These are phyloP conservation scores for Udeniomyces megalosporus DNA, from an alignment of 768 basidiomycete genomes.

Conservation along the genomic window DNA sequence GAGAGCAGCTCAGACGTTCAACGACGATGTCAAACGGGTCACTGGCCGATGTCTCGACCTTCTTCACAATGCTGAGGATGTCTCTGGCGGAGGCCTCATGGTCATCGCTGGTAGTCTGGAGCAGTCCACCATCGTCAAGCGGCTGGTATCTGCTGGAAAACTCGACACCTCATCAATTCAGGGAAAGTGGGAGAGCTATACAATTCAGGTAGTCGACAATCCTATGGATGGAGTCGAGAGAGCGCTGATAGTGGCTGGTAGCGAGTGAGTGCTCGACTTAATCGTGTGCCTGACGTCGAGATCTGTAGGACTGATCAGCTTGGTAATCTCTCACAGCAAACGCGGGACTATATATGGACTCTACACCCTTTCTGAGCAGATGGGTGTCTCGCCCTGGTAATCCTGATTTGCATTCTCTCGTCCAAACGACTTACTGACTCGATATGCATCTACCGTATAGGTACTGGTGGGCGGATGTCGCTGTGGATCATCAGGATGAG, in stretches of 20 bases:
- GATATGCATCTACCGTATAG: too few species aligned
- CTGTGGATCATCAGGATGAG: constrained; percentile 37
- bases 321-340: constrained; percentile 20
- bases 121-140: constrained; percentile 40
- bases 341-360: constrained; percentile 50
- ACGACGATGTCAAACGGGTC: constrained; percentile 44
- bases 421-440: too few species aligned
- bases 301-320: neutral
- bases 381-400: constrained; percentile 39
- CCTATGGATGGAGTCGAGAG: constrained; percentile 43
- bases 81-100: constrained; percentile 29
- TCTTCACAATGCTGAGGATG: constrained; percentile 42
- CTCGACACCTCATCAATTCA: constrained; percentile 43
- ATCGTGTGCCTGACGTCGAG: neutral
- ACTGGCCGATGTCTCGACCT: constrained; percentile 40
- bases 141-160: constrained; percentile 39
- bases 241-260: constrained; percentile 52
- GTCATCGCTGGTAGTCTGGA: constrained; percentile 54
- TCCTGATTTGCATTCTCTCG: too few species aligned
- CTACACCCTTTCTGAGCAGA: constrained; percentile 54
- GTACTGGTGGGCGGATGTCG: constrained; percentile 67
- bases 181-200: constrained; percentile 53
- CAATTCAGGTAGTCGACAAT: constrained; percentile 39
- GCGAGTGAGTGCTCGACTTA: constrained; percentile 33
- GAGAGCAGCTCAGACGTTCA: constrained; percentile 45